A percentile compares a stretch with the other conserved stretches of the same genome.
phyloP scores from a whole-genome alignment of 306 rosid genomes.

The Dicorynia guianensis region DNA sequence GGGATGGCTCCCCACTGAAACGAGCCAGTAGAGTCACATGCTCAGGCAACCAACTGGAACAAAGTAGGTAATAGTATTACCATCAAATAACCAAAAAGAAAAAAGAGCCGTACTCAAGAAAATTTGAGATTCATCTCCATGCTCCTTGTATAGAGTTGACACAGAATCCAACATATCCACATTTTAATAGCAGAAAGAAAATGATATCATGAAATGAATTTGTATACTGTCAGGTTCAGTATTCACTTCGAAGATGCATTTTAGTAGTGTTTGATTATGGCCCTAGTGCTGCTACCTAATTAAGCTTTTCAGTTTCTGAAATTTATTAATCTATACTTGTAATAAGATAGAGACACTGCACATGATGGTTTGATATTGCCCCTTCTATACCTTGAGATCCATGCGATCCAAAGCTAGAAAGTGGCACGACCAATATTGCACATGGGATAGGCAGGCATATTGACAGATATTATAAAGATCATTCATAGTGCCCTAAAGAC shows the following conservation, averaged over 20 bases:
- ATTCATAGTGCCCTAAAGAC: neutral
- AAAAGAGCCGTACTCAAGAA: neutral
- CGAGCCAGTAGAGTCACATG: constrained; percentile 93
- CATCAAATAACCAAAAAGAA: constrained; percentile 26
- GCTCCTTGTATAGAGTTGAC: constrained; percentile 18
- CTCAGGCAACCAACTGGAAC: constrained; percentile 91
- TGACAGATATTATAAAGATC: neutral
- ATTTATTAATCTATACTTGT: constrained; percentile 1
- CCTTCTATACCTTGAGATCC: constrained; percentile 16
- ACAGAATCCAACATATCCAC: constrained; percentile 4
- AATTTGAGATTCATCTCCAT: neutral
- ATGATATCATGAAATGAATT: constrained; percentile 17
- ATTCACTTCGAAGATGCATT: constrained; percentile 12
- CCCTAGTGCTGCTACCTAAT: constrained; percentile 9
- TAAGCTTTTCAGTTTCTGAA: too few relatives aligned
- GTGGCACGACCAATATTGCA: constrained; percentile 9
- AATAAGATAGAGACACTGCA: constrained; percentile 3
- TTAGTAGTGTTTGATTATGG: neutral
- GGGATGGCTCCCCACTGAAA: constrained; percentile 89
- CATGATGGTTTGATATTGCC: constrained; percentile 3
- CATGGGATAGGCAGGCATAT: neutral
- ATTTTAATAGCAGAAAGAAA: neutral
- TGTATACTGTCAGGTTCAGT: constrained; percentile 13
- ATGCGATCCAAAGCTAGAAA: constrained; percentile 38
- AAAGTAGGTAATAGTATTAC: constrained; percentile 28